phyloP scores from a whole-genome alignment of 2,329 filamentous ascomycete species.

The Lomentospora prolificans region DNA sequence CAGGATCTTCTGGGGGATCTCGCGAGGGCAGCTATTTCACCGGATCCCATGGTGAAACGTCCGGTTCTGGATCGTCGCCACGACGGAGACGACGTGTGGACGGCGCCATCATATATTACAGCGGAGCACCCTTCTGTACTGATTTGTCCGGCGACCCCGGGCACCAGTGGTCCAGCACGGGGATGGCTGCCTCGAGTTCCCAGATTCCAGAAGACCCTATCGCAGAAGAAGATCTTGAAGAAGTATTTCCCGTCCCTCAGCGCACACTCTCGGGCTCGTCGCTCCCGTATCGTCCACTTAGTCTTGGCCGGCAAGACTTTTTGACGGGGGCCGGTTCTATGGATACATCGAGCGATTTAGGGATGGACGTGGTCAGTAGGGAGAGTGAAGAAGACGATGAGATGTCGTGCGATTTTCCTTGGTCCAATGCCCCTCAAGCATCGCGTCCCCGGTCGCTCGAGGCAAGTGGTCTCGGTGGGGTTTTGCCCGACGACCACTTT shows the following conservation, averaged over 20 bases:
- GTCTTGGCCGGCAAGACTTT: slow-evolving; percentile 11
- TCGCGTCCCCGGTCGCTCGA: slow-evolving; percentile 31
- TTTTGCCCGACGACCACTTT: slow-evolving; percentile 56
- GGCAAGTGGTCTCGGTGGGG: slow-evolving; percentile 48
- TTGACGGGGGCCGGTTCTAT: not conserved
- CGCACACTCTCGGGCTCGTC: slow-evolving; percentile 43
- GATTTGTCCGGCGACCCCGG: slow-evolving; percentile 63
- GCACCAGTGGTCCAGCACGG: slow-evolving; percentile 35
- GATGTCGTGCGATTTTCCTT: slow-evolving; percentile 33
- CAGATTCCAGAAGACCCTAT: not conserved
- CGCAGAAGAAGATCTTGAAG: not conserved
- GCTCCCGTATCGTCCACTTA: slow-evolving; percentile 39
- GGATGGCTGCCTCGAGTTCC: slow-evolving; percentile 20
- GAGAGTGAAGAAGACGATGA: slow-evolving; percentile 27
- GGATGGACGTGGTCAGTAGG: slow-evolving; percentile 10
- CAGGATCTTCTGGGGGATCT: slow-evolving; percentile 36
- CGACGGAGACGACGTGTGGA: slow-evolving; percentile 48
- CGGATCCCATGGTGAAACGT: slow-evolving; percentile 35
- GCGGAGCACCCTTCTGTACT: slow-evolving; percentile 67
- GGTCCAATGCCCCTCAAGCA: slow-evolving; percentile 34
- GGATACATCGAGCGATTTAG: not conserved
- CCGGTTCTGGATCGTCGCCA: slow-evolving; percentile 36
- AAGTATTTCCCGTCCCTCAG: slow-evolving; percentile 16
- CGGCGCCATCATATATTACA: slow-evolving; percentile 78
- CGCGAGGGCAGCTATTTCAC: slow-evolving; percentile 38